These are phyloP conservation scores for Talaromyces stipitatus DNA, from an alignment of 495 filamentous ascomycete species.

Conservation along the genomic window DNA sequence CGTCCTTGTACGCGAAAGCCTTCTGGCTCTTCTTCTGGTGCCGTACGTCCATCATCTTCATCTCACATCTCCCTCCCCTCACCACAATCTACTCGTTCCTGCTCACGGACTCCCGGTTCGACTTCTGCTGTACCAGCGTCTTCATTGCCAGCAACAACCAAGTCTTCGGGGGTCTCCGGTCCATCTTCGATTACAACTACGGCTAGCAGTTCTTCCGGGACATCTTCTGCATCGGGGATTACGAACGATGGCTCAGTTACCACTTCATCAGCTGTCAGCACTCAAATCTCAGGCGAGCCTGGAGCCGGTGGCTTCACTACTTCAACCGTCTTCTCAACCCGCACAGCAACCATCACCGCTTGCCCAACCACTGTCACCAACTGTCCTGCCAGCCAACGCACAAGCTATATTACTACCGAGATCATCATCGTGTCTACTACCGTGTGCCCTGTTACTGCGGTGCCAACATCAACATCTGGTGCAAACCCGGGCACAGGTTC, in stretches of 20 bases:
- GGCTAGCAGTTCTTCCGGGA: not conserved
- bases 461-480: not conserved
- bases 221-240: not conserved
- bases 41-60: not conserved
- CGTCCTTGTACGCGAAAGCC: not conserved
- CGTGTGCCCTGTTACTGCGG: constrained; percentile 9
- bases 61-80: not conserved
- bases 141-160: not conserved
- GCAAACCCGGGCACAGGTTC: not conserved
- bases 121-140: not conserved
- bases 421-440: constrained; percentile 11
- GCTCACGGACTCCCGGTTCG: not conserved
- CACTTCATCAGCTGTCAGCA: constrained; percentile 9
- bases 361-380: constrained; percentile 11
- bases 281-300: not conserved
- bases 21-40: not conserved
- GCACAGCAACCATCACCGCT: constrained; percentile 14
- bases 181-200: not conserved
- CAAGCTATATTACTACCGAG: constrained; percentile 11
- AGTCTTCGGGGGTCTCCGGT: not conserved
- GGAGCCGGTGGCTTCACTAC: constrained; percentile 5
- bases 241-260: constrained; percentile 1
- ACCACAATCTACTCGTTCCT: not conserved
- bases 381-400: constrained; percentile 8
- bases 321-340: constrained; percentile 10